Base-by-base conservation (phyloP, 768 basidiomycete genomes). In the Kockovaella imperatae region DNA sequence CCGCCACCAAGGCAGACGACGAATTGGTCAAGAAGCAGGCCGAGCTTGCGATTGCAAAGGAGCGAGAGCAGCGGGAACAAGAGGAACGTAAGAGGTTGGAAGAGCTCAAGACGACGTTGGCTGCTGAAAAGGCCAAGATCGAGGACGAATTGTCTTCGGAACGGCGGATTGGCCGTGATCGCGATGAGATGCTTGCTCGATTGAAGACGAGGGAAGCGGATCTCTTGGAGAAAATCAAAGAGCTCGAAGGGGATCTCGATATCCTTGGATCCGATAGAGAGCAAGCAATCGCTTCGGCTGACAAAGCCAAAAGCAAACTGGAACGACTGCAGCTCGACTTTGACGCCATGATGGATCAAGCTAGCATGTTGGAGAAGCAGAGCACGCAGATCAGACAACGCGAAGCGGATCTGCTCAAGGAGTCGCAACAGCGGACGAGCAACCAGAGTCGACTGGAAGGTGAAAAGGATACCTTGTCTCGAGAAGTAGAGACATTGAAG, bases 1-100 rank as follows among this genome's bases (percentile, higher is more conserved):
- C 87, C 18, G 91, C 91, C 0, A 93, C 93, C 1, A 77, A 89
- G 15, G 85, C 81, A 54, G 93, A 97, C 62, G 89, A 91, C 32
- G 93, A 93, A 66, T 77, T 97, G 4, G 54, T 60, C 20, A 78
- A 85, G 14, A 78, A 80, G 70, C 93, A 93, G 69, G 65, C 81
- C 1, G 95, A 99, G 62, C 74, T 96, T 11, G 74, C 78, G 1
- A 73, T 89, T 40, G 78, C 82, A 45, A 84, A 82, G 63, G 89
- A 95, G 62, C 77, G 85, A 6, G 88, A 87, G 0, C 87, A 91
- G 64, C 79, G 84, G 24, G 93, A 97, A 49, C 81, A 84, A 57
- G 77, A 77, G 49, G 93, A 91, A 71, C 78, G 80, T 42, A 83
- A 83, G 60, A 80, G 80, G 15, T 65, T 97, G 44, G 84, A 90